Evolutionary conservation across 2,329 filamentous ascomycete genomes (phyloP), one percentile per base, ranked within the genome.

Genomic region (Mycocentrospora acerina): DNA sequence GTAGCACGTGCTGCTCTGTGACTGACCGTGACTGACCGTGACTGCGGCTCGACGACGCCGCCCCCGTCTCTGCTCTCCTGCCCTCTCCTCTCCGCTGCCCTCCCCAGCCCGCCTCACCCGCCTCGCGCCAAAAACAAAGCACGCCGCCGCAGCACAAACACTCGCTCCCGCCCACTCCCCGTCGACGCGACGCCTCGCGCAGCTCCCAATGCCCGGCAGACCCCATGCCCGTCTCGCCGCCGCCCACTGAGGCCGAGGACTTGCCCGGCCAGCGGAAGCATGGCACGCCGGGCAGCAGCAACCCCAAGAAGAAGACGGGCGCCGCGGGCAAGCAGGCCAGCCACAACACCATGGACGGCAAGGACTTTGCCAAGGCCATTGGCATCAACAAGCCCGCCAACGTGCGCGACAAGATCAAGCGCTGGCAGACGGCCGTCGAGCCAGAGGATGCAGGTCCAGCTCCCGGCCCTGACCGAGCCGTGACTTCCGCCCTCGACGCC

Each of bases 401-500:
- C 53, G 71, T 94, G 32, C 80, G 80, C 46, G 85, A 88, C 51
- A 83, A 90, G 57, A 87, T 95, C 36, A 85, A 83, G 53, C 79
- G 84, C 67, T 95, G 90, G 90, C 89, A 95, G 67, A 85, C 85
- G 59, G 75, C 83, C 51, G 88, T 86, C 57, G 86, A 84, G 24
- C 78, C 79, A 5, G 84, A 83, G 17, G 43, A 42, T 10, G 42
- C 45, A 9, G 42, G 39, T 22, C 37, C 49, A 17, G 30, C 24
- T 10, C 22, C 28, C 5, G 19, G 19, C 19, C 5, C 19, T 5
- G 19, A 22, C 19, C 5, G 9, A 9, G 19, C 19, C 19, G 19
- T 22, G 5, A 9, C 19, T 5, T 22, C 19, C 19, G 19, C 19
- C 19, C 19, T 22, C 19, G 9, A 22, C 19, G 9, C 19, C 5